These are phyloP conservation scores for Polysphondylium violaceum DNA, from an alignment of 78 protist species.

Conservation along the genomic window DNA sequence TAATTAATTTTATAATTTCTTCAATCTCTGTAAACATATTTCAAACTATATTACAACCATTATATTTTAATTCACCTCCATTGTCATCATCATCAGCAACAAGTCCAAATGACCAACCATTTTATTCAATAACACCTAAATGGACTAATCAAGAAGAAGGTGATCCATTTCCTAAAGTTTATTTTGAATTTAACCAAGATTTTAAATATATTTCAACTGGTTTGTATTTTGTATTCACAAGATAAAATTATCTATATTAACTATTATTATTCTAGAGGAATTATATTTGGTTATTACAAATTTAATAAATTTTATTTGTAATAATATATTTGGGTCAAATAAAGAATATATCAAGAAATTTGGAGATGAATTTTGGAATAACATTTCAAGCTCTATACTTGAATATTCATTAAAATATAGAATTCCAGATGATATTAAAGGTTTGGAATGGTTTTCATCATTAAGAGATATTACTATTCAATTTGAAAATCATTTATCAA, in stretches of 20 bases:
- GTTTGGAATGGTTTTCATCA: neutral
- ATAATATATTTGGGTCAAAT: constrained; percentile 34
- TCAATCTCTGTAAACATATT: constrained; percentile 18
- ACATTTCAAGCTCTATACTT: neutral
- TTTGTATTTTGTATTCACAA: neutral
- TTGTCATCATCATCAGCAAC: neutral
- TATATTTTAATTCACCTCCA: neutral
- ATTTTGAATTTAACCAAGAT: neutral
- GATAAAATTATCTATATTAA: neutral
- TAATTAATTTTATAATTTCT: constrained; percentile 10
- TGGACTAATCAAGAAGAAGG: neutral
- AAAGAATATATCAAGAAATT: neutral
- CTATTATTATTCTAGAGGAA: neutral
- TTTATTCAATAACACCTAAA: neutral
- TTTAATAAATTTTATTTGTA: constrained; percentile 15
- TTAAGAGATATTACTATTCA: constrained; percentile 14
- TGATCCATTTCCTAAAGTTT: neutral
- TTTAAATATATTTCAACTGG: constrained; percentile 1
- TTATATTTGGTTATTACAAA: neutral
- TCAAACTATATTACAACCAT: constrained; percentile 23
- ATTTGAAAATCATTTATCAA: constrained; percentile 11
- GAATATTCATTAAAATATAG: neutral
- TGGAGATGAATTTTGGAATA: constrained; percentile 38
- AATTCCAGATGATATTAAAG: constrained; percentile 34
- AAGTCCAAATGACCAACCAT: neutral